phyloP scores from a whole-genome alignment of 2,329 filamentous ascomycete genomes.

The Arthrocladium fulminans region DNA sequence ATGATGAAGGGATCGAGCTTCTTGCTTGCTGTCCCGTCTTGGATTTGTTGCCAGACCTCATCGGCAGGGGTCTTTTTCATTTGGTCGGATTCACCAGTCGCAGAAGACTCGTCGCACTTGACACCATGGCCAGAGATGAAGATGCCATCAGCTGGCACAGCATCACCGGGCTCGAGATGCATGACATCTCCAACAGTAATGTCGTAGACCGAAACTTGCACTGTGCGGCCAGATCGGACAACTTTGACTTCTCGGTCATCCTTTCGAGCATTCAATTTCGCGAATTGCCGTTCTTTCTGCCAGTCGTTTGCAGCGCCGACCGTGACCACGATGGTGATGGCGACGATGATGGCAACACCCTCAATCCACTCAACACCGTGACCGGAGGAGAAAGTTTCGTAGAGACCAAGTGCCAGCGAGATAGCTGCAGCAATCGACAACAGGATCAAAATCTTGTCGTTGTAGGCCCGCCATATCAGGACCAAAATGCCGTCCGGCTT shows the following conservation, averaged over 20 bases:
- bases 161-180: slow-evolving; percentile 59
- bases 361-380: slow-evolving; percentile 56
- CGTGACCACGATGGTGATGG: slow-evolving; percentile 55
- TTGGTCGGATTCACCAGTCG: slow-evolving; percentile 64
- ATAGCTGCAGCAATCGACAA: slow-evolving; percentile 60
- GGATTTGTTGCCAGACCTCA: slow-evolving; percentile 49
- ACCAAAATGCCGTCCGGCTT: slow-evolving; percentile 53
- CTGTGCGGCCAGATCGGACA: slow-evolving; percentile 56
- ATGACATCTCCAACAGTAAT: slow-evolving; percentile 62
- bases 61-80: slow-evolving; percentile 57
- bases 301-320: slow-evolving; percentile 58
- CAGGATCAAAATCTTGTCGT: slow-evolving; percentile 64
- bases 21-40: slow-evolving; percentile 43
- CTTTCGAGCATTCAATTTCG: slow-evolving; percentile 53
- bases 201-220: slow-evolving; percentile 57
- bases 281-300: slow-evolving; percentile 60
- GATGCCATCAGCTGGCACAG: slow-evolving; percentile 62
- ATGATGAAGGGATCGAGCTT: slow-evolving; percentile 66
- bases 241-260: slow-evolving; percentile 58
- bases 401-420: slow-evolving; percentile 61
- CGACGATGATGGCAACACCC: slow-evolving; percentile 57
- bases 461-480: slow-evolving; percentile 61
- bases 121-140: slow-evolving; percentile 58
- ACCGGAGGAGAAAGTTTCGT: slow-evolving; percentile 50
- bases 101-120: slow-evolving; percentile 65